Base-by-base conservation (phyloP, 2,329 filamentous ascomycete species). In the Cyphellophora europaea region DNA sequence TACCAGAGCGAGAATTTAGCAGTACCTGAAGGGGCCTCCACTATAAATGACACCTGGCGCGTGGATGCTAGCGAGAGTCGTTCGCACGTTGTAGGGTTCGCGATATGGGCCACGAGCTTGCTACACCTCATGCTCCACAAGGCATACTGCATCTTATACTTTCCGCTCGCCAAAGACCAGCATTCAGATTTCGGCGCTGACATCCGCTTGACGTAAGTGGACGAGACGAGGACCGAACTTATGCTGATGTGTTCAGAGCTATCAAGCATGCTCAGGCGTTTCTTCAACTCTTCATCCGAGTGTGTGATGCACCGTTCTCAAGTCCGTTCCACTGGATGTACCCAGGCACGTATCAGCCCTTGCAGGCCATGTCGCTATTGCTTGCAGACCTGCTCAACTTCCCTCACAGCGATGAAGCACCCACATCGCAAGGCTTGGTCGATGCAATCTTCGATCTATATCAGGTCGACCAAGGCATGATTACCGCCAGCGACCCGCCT, bases 301-400 rank as follows among this genome's bases (percentile, higher is more conserved):
- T 49, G 14, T 49, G 46, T 32, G 44, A 43, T 25, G 47, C 42
- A 17, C 35, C 35, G 10, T 33, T 33, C 23, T 49, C 40, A 6
- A 35, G 42, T 6, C 41, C 46, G 3, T 49, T 43, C 28, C 42
- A 49, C 15, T 49, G 46, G 47, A 46, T 49, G 42, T 49, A 49
- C 15, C 47, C 46, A 11, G 47, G 47, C 3, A 45, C 46, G 6
- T 49, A 49, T 21, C 46, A 49, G 21, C 47, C 47, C 27, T 36
- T 49, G 2, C 46, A 49, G 25, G 37, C 44, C 1, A 36, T 47
- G 1, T 40, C 46, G 11, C 30, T 49, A 10, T 35, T 49, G 3
- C 39, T 49, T 10, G 44, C 42, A 11, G 46, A 49, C 32, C 37
- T 49, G 2, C 36, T 49, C 6, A 41, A 46, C 17, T 35, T 36